Base-by-base conservation (phyloP, 2,329 filamentous ascomycete species). In the Colletotrichum graminicola region DNA sequence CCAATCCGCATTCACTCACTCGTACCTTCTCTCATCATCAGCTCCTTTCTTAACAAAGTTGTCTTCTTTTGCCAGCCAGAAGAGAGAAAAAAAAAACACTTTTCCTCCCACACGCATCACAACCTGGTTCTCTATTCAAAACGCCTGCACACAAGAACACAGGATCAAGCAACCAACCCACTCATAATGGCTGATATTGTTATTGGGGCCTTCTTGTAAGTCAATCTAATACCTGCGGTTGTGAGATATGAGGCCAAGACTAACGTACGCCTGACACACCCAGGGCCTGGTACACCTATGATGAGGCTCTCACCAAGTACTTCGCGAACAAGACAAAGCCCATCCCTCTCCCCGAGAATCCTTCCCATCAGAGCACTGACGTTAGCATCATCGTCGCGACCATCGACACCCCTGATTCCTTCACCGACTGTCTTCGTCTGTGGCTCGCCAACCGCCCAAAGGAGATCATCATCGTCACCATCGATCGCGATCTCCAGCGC, bases 381-480 rank as follows among this genome's bases (percentile, higher is more conserved):
- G 78, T 79, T 2, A 78, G 75, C 62, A 71, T 80, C 4, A 43
- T 80, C 2, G 73, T 79, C 1, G 75, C 78, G 0, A 79, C 78
- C 0, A 70, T 78, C 10, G 57, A 76, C 43, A 77, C 75, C 12
- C 74, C 75, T 3, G 51, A 73, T 1, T 57, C 62, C 1, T 76
- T 79, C 23, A 39, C 71, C 0, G n/a, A 29, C 1, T 76, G 74
- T 21, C 52, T 79, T 5, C 21, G 62, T 5, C 73, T 73, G 1
- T 78, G 76, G 76, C 73, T 80, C 0, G 56, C 60, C 0, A 76
- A 73, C 59, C 45, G 57, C 1, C 78, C 78, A 0, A 66, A 56
- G 16, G 77, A 79, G 61, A 71, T 79, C 32, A 79, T 79, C 14
- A 73, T 80, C 11, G 77, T 79, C 21, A 80, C 78, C 0, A 54